Evolutionary conservation across 768 basidiomycete species (phyloP).

Genomic region (Pholiota conissans): DNA sequence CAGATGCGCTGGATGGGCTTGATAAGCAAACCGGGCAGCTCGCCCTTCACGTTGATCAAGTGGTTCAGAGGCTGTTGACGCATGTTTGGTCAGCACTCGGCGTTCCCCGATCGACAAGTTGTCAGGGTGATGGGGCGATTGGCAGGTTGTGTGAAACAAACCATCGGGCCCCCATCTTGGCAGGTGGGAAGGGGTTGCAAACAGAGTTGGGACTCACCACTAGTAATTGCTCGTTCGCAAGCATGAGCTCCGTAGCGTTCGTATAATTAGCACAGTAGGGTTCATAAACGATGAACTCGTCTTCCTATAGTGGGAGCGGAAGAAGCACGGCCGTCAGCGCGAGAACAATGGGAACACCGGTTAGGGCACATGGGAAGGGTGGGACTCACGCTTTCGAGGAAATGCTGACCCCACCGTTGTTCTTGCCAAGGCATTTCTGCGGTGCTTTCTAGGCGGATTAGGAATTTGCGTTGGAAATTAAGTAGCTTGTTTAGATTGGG

Average conservation of each 20-base stretch:
- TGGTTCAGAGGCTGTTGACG: slow-evolving; percentile 70
- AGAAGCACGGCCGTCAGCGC: slow-evolving; percentile 30
- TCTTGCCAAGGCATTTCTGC: slow-evolving; percentile 81
- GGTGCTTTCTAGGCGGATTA: slow-evolving; percentile 85
- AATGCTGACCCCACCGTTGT: slow-evolving; percentile 86
- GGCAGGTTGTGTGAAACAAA: slow-evolving; percentile 25
- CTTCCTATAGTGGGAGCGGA: slow-evolving; percentile 72
- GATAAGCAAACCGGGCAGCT: slow-evolving; percentile 95
- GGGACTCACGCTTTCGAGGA: slow-evolving; percentile 76
- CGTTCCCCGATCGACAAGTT: slow-evolving; percentile 29
- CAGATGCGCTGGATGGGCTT: slow-evolving; percentile 98
- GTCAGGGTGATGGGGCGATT: slow-evolving; percentile 30
- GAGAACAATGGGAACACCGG: slow-evolving; percentile 42
- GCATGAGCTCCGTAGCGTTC: slow-evolving; percentile 81
- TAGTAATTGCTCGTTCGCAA: slow-evolving; percentile 83
- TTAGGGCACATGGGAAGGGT: slow-evolving; percentile 36
- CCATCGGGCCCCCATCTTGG: slow-evolving; percentile 12
- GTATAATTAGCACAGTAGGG: slow-evolving; percentile 97
- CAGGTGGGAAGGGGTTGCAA: slow-evolving; percentile 12
- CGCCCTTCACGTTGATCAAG: slow-evolving; percentile 87
- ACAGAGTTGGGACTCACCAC: slow-evolving; percentile 55
- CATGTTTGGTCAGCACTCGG: slow-evolving; percentile 40
- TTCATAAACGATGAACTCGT: slow-evolving; percentile 94
- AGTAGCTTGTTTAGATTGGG: slow-evolving; percentile 92
- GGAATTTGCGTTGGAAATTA: slow-evolving; percentile 94